Percentiles rank a stretch among this genome's conserved stretches.
phyloP scores from a whole-genome alignment of 208 protist species.

The Angomonas deanei region DNA sequence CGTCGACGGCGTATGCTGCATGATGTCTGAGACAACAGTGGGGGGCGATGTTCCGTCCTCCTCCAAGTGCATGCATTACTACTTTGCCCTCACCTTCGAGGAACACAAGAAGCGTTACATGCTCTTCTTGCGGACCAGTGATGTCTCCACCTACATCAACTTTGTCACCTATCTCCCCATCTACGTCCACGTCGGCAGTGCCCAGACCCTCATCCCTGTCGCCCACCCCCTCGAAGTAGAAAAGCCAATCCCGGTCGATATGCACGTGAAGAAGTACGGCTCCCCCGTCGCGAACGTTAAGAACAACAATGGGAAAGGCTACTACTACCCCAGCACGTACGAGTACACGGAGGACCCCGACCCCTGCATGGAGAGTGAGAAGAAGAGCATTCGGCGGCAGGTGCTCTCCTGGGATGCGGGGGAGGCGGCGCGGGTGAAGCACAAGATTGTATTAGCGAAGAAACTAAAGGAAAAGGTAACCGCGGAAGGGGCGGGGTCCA shows the following conservation, averaged over 20 bases:
- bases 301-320: background rate
- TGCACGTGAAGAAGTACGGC: constrained; percentile 13
- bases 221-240: constrained; percentile 4
- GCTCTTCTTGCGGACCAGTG: constrained; percentile 43
- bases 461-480: background rate
- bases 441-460: background rate
- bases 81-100: constrained; percentile 55
- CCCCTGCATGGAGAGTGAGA: background rate
- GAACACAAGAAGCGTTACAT: constrained; percentile 34
- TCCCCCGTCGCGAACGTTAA: background rate
- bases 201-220: constrained; percentile 29
- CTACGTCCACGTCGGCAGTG: constrained; percentile 44
- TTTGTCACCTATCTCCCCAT: constrained; percentile 37
- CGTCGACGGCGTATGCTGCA: constrained; percentile 28
- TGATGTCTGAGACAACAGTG: constrained; percentile 2
- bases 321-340: background rate
- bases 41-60: constrained; percentile 3
- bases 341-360: background rate
- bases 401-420: background rate
- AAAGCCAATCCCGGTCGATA: background rate
- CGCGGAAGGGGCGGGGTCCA: background rate
- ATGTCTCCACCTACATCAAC: constrained; percentile 26
- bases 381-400: too few relatives aligned
- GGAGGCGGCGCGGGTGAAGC: background rate
- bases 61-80: constrained; percentile 21